Base-by-base conservation (phyloP, 2,329 filamentous ascomycete species). In the Tricladium varicosporioides region DNA sequence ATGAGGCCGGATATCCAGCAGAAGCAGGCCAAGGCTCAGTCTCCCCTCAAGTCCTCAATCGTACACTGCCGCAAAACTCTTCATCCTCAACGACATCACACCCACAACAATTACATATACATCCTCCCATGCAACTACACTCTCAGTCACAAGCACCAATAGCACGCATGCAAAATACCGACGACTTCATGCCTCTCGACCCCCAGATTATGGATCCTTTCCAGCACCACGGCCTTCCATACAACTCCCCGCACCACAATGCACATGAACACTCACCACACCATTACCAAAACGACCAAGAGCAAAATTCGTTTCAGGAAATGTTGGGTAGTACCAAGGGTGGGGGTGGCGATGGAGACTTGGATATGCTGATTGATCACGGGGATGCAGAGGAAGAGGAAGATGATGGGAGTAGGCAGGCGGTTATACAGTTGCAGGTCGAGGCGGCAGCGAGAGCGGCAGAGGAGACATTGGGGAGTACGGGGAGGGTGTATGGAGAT, bases 181-280 rank as follows among this genome's bases (percentile, higher is more conserved):
- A 63, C 18, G 62, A 65, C 18, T 70, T 80, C 44, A 75, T 85
- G 70, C 82, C 82, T 1, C 76, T 45, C 14, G 83, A 87, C 58
- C 83, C 83, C 2, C 82, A 83, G 40, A 82, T 86, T 49, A 85
- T 85, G 76, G 74, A 78, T n/a, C 8, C 36, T 10, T 40, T 40
- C 36, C 51, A 57, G n/a, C 31, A 47, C n/a, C 47, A 50, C 16
- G 31, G 49, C n/a, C 33, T 11, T 15, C 1, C 51, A 55, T 42
- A 14, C 50, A 16, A 56, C 58, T 51, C 42, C 40, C 40, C 57
- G 57, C 13, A 56, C 53, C n/a, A 50, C 43, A 53, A 53, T 33
- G 36, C 51, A 19, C 51, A 54, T 33, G 19, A 52, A 22, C 22
- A 43, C n/a, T 22, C 51, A 59, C 42, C 45, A 52, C 43, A 52